Conservation (phyloP, 768 basidiomycete genomes). For the Termitomyces sp. region DNA sequence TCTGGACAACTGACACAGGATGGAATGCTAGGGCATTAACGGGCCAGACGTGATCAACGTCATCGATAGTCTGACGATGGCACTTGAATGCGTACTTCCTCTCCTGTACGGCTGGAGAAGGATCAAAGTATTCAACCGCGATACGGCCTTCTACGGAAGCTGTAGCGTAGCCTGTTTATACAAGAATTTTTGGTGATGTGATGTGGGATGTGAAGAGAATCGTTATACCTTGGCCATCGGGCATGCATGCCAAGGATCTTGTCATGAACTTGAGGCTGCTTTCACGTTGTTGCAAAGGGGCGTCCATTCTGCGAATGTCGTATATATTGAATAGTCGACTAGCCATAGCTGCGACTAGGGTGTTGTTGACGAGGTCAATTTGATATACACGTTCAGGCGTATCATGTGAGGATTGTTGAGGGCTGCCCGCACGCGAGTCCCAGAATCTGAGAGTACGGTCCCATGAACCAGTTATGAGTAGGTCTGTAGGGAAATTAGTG, state of each 20-base stretch:
- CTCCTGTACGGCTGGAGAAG: conserved; percentile 67
- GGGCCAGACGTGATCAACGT: conserved; percentile 94
- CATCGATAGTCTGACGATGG: conserved; percentile 85
- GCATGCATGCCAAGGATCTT: conserved; percentile 85
- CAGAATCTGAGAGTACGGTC: conserved; percentile 85
- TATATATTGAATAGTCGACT: conserved; percentile 88
- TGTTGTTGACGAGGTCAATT: conserved; percentile 72
- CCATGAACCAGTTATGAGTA: conserved; percentile 86
- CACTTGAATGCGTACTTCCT: conserved; percentile 96
- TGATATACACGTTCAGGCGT: conserved; percentile 85
- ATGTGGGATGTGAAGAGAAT: background rate
- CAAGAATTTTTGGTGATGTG: background rate
- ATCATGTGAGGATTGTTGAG: conserved; percentile 52
- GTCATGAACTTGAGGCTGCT: conserved; percentile 96
- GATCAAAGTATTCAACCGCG: conserved; percentile 95
- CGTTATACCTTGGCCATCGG: conserved; percentile 75
- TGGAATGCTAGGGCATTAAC: conserved; percentile 96
- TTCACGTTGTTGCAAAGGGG: conserved; percentile 76
- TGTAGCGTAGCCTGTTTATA: conserved; percentile 73
- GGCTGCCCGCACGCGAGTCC: conserved; percentile 63
- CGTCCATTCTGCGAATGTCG: conserved; percentile 73
- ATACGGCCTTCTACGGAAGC: conserved; percentile 95
- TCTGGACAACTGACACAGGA: conserved; percentile 49
- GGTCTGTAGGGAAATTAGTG: conserved; percentile 35
- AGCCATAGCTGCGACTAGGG: conserved; percentile 89